Conservation (phyloP, 1,284 basidiomycete genomes). For the Puccinia hordei region DNA sequence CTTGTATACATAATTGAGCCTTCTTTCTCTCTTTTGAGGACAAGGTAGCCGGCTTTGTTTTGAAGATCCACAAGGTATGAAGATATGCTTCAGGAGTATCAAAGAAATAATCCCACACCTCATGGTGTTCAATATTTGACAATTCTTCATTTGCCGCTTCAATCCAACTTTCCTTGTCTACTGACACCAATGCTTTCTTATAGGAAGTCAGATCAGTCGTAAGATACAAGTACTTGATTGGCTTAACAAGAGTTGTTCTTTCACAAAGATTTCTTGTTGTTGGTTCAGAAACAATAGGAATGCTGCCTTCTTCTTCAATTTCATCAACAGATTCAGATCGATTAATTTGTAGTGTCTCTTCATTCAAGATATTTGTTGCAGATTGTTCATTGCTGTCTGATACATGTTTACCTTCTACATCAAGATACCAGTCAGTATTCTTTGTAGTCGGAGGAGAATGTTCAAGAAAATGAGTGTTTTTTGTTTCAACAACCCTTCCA, state of each 20-base stretch:
- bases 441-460: neutral
- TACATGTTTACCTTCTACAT: neutral
- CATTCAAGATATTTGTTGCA: neutral
- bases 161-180: neutral
- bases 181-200: neutral
- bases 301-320: neutral
- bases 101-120: neutral
- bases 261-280: neutral
- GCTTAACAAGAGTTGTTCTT: neutral
- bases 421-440: neutral
- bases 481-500: neutral
- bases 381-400: neutral
- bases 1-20: constrained; percentile 61
- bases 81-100: constrained; percentile 50
- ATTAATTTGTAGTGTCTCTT: too few relatives aligned
- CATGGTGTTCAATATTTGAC: neutral
- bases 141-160: neutral
- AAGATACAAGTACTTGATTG: neutral
- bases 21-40: constrained; percentile 60
- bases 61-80: constrained; percentile 61
- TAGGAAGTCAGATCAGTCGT: neutral
- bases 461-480: neutral
- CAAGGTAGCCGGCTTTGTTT: constrained; percentile 59
- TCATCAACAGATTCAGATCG: too few relatives aligned
- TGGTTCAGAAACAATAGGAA: too few relatives aligned